Evolutionary conservation across 2,329 filamentous ascomycete genomes (phyloP).

Genomic region (Phialocephala sp.): DNA sequence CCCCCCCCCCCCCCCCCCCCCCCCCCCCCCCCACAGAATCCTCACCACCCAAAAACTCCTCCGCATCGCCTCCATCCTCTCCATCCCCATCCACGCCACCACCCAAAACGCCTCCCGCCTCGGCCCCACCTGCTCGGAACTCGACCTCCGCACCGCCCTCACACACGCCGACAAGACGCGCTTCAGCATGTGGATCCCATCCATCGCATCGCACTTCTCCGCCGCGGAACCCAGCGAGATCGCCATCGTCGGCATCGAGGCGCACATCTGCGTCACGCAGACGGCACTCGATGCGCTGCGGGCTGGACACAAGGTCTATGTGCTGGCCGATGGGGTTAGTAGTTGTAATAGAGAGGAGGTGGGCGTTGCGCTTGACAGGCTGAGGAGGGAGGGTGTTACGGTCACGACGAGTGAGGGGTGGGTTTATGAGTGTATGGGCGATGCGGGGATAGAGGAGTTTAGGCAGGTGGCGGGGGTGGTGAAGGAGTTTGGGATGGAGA

Average conservation of each 20-base stretch:
- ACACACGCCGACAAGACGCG: constrained; percentile 81
- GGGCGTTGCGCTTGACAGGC: constrained; percentile 74
- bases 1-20: too few species aligned
- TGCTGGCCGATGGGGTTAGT: constrained; percentile 88
- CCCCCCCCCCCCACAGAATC: constrained; percentile 53
- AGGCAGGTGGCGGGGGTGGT: constrained; percentile 75
- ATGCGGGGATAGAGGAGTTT: constrained; percentile 77
- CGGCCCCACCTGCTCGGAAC: constrained; percentile 78
- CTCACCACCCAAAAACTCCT: constrained; percentile 72
- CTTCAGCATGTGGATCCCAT: constrained; percentile 86
- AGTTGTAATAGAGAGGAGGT: constrained; percentile 86
- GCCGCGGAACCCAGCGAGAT: constrained; percentile 57
- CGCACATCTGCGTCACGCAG: constrained; percentile 93
- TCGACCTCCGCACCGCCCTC: constrained; percentile 59
- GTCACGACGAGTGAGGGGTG: constrained; percentile 90
- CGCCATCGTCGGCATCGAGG: constrained; percentile 88
- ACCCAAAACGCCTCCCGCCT: constrained; percentile 83
- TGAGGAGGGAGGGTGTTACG: constrained; percentile 76
- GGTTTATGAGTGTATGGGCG: constrained; percentile 87
- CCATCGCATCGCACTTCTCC: constrained; percentile 56
- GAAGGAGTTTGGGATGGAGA: constrained; percentile 75
- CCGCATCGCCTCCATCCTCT: constrained; percentile 65
- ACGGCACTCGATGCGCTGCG: constrained; percentile 82
- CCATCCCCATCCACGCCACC: constrained; percentile 82
- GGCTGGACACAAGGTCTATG: constrained; percentile 80